Percentiles rank a stretch among this genome's conserved stretches.
These are phyloP conservation scores for Aureobasidium sp. DNA, from an alignment of 2,329 filamentous ascomycete genomes.

Conservation along the genomic window DNA sequence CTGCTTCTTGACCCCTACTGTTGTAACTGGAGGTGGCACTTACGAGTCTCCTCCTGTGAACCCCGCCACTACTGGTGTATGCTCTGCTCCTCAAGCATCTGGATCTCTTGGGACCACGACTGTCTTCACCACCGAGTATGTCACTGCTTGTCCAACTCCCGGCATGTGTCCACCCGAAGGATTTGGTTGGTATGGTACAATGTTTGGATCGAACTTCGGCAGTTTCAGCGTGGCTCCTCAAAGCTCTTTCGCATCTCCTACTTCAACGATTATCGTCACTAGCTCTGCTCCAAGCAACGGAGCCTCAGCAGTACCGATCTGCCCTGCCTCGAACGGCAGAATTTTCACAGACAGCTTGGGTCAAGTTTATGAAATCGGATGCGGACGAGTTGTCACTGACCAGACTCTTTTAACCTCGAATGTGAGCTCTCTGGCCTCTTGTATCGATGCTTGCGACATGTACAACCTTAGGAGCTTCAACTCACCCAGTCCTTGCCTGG, in stretches of 20 bases:
- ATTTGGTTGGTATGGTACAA: conserved; percentile 6
- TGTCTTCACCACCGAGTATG: conserved; percentile 23
- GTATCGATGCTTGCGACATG: conserved; percentile 25
- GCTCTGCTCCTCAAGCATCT: conserved; percentile 12
- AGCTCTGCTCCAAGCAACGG: background rate
- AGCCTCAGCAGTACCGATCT: conserved; percentile 18
- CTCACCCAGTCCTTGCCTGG: conserved; percentile 18
- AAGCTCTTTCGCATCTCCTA: background rate
- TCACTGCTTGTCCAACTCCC: conserved; percentile 23
- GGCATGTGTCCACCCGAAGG: conserved; percentile 19
- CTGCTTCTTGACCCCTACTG: conserved; percentile 21
- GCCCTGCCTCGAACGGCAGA: conserved; percentile 19
- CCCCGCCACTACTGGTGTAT: background rate
- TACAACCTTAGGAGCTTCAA: conserved; percentile 22
- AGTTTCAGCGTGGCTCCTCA: conserved; percentile 2
- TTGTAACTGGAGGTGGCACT: conserved; percentile 13
- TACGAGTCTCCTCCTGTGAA: background rate
- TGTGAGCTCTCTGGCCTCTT: conserved; percentile 18
- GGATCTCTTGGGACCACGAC: conserved; percentile 22
- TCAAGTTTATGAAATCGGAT: conserved; percentile 21
- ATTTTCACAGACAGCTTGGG: conserved; percentile 20
- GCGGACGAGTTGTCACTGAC: conserved; percentile 18
- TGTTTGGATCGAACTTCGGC: conserved; percentile 8
- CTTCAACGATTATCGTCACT: background rate
- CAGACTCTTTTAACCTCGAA: conserved; percentile 18